Percentiles rank a stretch among this genome's conserved stretches.
Conservation (phyloP, 148 eudicot species). For the Limonium bicolor region DNA sequence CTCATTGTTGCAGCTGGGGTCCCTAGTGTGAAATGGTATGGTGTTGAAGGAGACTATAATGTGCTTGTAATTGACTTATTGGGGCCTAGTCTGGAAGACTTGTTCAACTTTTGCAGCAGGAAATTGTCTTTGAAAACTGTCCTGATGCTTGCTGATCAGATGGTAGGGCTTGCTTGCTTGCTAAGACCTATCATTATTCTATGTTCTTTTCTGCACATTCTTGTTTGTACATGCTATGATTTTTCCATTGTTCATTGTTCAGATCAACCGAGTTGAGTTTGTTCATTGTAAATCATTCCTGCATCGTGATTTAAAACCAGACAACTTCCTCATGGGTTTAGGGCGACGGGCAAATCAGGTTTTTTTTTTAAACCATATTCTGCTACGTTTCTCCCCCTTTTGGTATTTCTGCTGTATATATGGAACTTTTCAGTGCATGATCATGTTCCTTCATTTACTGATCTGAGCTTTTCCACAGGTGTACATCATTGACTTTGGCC, state of each 20-base stretch:
- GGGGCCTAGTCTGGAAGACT: constrained; percentile 94
- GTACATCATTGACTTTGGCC: constrained; percentile 90
- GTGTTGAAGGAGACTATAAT: constrained; percentile 97
- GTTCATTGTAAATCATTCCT: constrained; percentile 79
- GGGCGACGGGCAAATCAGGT: constrained; percentile 97
- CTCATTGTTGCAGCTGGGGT: constrained; percentile 59
- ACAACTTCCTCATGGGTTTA: constrained; percentile 94
- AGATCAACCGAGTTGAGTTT: constrained; percentile 93
- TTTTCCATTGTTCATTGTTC: constrained; percentile 4
- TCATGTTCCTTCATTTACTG: background rate
- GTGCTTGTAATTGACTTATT: constrained; percentile 91
- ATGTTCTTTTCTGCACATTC: background rate
- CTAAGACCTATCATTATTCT: no score
- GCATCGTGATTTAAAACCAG: constrained; percentile 94
- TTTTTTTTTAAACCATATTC: no score
- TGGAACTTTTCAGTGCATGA: background rate
- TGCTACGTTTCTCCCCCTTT: background rate
- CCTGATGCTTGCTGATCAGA: constrained; percentile 99
- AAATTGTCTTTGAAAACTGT: constrained; percentile 88
- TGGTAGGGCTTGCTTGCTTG: constrained; percentile 26
- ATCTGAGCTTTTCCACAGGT: constrained; percentile 26
- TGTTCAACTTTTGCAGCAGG: constrained; percentile 92
- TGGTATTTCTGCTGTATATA: no score
- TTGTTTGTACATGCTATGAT: background rate
- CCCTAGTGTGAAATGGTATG: constrained; percentile 82